Evolutionary conservation across 345 rosid species (phyloP), one percentile per base, ranked within the genome.

Genomic region (Gossypium anomalum): DNA sequence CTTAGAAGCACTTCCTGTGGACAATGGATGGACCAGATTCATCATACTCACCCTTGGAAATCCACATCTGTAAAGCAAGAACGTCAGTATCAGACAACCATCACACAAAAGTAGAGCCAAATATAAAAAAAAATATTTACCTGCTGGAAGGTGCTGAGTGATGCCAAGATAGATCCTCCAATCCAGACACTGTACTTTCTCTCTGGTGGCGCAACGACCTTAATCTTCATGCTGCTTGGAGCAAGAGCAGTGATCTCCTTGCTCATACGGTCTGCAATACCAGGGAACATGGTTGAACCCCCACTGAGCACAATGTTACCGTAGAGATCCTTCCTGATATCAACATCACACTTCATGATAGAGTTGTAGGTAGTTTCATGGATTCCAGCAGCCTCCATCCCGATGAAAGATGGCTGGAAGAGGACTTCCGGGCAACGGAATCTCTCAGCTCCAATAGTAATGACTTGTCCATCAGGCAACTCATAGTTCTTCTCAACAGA

Each of bases 141-240:
- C 89, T 89, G 93, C 79, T 87, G 93, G 87, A 87, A 89, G 76
- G 91, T 89, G 75, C 93, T 87, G 60, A 89, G 93, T 34, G 93
- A 89, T 78, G 93, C 93, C 78, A 89, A 77, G 77, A 89, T 89
- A 64, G 93, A 89, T 38, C 93, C 93, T 70, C 93, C 93, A 4
- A 87, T 89, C 91, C 93, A 89, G 55, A 89, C 93, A 85, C 88
- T 87, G 66, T 75, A 75, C 78, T 75, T 75, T 29, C 78, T 75
- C 78, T 75, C 78, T 7, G 78, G 78, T 9, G 78, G 78, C 10
- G 78, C 78, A 41, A 75, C 78, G 11, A 66, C 78, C 72, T 75
- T 75, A 27, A 75, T 75, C 78, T 75, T 75, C 78, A 75, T 75
- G 78, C 78, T 75, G 72, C 78, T 75, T 9, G 78, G 78, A 41